Evolutionary conservation across 1,284 basidiomycete species (phyloP).

Genomic region (Tylopilus orsonianus): DNA sequence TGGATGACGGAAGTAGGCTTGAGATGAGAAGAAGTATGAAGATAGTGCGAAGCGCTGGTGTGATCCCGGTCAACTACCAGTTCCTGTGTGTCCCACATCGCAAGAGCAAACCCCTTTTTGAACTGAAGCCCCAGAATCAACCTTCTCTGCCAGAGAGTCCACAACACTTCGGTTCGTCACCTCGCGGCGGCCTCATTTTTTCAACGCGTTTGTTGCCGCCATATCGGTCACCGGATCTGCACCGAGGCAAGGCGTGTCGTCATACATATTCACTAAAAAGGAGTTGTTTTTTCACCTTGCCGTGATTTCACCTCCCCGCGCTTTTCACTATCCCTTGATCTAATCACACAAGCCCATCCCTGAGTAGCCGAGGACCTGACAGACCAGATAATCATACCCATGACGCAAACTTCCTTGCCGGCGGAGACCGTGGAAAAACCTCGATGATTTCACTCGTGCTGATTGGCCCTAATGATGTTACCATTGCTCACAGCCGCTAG

Average conservation of each 20-base stretch:
- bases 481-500: background rate
- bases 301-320: background rate
- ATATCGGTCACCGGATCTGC: constrained; percentile 28
- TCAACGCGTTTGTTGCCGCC: constrained; percentile 21
- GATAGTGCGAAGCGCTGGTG: background rate
- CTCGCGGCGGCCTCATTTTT: constrained; percentile 36
- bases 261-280: constrained; percentile 8
- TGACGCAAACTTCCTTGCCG: constrained; percentile 9
- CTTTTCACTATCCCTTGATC: constrained; percentile 9
- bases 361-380: background rate
- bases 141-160: constrained; percentile 17
- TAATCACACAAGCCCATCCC: constrained; percentile 6
- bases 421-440: background rate
- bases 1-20: constrained; percentile 8
- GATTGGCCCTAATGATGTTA: too few relatives aligned
- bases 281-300: constrained; percentile 15
- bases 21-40: constrained; percentile 5
- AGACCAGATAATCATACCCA: background rate
- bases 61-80: constrained; percentile 4
- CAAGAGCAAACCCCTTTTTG: constrained; percentile 36
- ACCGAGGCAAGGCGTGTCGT: constrained; percentile 16
- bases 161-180: constrained; percentile 38
- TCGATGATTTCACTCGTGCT: background rate
- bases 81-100: constrained; percentile 12
- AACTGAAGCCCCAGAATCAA: constrained; percentile 26